Percentiles rank a stretch among this genome's conserved stretches.
Conservation (phyloP, 2,329 filamentous ascomycete genomes). For the Aspergillus tubingensis region DNA sequence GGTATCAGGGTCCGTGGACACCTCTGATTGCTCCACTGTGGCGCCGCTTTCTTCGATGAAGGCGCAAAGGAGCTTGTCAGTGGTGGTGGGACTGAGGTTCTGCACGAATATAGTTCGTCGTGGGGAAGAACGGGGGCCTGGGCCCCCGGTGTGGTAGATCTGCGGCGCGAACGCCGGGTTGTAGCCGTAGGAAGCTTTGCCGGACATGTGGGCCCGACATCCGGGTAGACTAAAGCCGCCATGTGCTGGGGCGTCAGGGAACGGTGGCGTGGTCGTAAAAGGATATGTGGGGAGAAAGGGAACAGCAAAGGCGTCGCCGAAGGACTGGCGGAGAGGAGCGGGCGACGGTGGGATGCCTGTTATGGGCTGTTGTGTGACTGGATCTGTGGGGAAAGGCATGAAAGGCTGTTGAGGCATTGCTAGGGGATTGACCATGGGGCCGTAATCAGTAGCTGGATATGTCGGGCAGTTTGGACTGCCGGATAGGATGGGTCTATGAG, state of each 20-base stretch:
- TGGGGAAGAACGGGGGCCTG: slow-evolving; percentile 7
- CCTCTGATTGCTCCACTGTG: slow-evolving; percentile 35
- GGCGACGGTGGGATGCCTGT: slow-evolving; percentile 33
- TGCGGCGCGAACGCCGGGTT: slow-evolving; percentile 10
- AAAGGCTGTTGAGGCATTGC: slow-evolving; percentile 27
- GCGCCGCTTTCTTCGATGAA: slow-evolving; percentile 33
- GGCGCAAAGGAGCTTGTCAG: slow-evolving; percentile 27
- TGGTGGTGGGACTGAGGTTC: slow-evolving; percentile 34
- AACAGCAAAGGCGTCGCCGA: slow-evolving; percentile 31
- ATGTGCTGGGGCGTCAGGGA: slow-evolving; percentile 10
- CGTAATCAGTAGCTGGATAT: slow-evolving; percentile 31
- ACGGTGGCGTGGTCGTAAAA: slow-evolving; percentile 22
- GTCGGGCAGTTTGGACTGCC: slow-evolving; percentile 22
- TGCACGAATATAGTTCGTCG: slow-evolving; percentile 30
- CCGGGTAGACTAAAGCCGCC: slow-evolving; percentile 6
- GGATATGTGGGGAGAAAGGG: slow-evolving; percentile 33
- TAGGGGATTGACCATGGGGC: slow-evolving; percentile 26
- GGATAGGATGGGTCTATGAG: not conserved
- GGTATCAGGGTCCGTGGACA: slow-evolving; percentile 28
- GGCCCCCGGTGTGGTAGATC: slow-evolving; percentile 12
- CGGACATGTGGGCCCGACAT: slow-evolving; percentile 3
- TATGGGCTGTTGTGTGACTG: slow-evolving; percentile 20
- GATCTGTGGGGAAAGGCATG: slow-evolving; percentile 32
- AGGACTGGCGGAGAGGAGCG: slow-evolving; percentile 29
- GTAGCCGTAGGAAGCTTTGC: slow-evolving; percentile 16